Base-by-base conservation (phyloP, 1,284 basidiomycete species). In the Cutaneotrichosporon sp. region DNA sequence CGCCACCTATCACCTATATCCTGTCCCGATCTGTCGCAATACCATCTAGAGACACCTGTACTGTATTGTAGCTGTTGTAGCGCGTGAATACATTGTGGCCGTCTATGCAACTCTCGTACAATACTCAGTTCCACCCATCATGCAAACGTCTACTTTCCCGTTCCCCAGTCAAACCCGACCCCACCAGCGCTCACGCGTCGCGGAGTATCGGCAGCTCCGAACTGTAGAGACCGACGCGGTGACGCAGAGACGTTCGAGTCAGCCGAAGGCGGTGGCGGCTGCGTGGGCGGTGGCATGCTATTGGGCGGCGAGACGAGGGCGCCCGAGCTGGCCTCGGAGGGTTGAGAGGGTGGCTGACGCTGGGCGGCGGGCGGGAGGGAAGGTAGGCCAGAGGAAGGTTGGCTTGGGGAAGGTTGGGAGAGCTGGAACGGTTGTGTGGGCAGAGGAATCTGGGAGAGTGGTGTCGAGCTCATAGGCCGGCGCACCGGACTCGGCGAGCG, bases 161-260 rank as follows among this genome's bases (percentile, higher is more conserved):
- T 7, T 2, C 63, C 63, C 63, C 63, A 64, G 10, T 50, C 36
- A 30, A 64, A 64, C 52, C 63, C 63, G 21, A 62, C 61, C 22
- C 30, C 47, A 30, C 58, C 49, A 14, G 34, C 53, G 13, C 50
- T 58, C 14, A 58, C 49, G 34, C 63, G 32, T 16, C 57, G 32
- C 4, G 63, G 55, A n/a, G 42, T 34, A 11, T 60, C 53, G n/a
- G 21, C 58, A 0, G 32, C 30, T 9, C 63, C 63, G 14, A 65
- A 65, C 56, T 40, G 21, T 1, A 65, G 42, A 4, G 42, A 46
- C 18, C 16, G 42, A n/a, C 42, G 42, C 42, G 42, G 42, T 9
- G 42, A 46, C 42, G 42, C 42, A n/a, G 42, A 46, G 18, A 46
- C 42, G 42, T 46, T 46, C 18, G 42, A 46, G 42, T 46, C 42